Base-by-base conservation (phyloP, 805 yeast species). In the Danielozyma ontarioensis region DNA sequence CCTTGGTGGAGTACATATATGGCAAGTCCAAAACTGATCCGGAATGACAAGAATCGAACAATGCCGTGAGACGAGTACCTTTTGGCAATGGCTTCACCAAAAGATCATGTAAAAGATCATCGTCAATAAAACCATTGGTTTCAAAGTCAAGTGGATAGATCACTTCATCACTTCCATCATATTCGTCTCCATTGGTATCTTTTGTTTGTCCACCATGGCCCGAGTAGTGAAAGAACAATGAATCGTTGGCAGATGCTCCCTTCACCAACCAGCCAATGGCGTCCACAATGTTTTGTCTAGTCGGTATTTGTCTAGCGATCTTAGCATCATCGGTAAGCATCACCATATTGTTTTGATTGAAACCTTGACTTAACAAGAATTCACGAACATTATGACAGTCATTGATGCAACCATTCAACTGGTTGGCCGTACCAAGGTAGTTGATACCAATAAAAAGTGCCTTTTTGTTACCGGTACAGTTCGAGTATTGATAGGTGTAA, bases 11-110 rank as follows among this genome's bases (percentile, higher is more conserved):
- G 57, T 86, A 86, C 30, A 75, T 68, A 46, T 75, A 86, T 2
- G 95, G 95, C 37, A 86, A 62, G 55, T 86, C 95, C 43, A 86
- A 57, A 1, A 75, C 90, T 1, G 90, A 76, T 10, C 95, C 95
- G 1, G 90, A 82, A 53, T 86, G 95, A 54, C 95, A 86, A 10
- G 87, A 80, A 58, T 86, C 95, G 46, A 81, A 85, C 37, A 85
- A 60, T 0, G 89, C 88, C 3, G 94, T 85, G 34, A 86, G 62
- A 39, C 89, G 70, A 28, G 81, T 80, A 28, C 95, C 95, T 2
- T 78, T 70, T 11, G 74, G 81, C 42, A 86, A 64, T 1, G 87
- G 76, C 39, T 61, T 64, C 17, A 86, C 94, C 74, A 86, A 58
- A 25, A 78, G 68, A 32, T 70, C 79, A 53, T 85, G 90, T 68